phyloP scores from a whole-genome alignment of 805 yeast species.

The Phaffomyces thermotolerans region DNA sequence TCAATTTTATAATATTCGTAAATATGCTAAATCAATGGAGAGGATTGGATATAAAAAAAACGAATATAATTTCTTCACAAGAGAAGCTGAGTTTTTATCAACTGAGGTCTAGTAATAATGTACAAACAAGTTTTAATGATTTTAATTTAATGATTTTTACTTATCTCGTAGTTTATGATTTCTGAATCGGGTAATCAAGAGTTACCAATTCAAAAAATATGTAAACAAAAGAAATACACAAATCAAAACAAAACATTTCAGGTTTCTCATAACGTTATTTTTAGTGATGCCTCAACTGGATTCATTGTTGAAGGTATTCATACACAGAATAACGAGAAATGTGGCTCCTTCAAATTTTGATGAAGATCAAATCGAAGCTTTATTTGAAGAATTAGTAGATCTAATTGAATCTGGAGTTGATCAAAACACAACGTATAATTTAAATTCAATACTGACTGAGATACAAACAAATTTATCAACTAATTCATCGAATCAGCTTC shows the following conservation, averaged over 20 bases:
- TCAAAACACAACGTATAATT: background rate
- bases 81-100: conserved; percentile 29
- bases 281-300: conserved; percentile 1
- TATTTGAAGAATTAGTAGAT: conserved; percentile 15
- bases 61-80: conserved; percentile 34
- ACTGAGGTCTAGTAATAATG: conserved; percentile 1
- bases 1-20: conserved; percentile 64
- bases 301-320: conserved; percentile 8
- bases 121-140: no score
- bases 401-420: conserved; percentile 13
- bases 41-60: conserved; percentile 47
- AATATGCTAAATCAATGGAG: conserved; percentile 46
- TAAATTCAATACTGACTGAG: background rate
- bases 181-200: conserved; percentile 9
- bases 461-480: conserved; percentile 2
- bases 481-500: conserved; percentile 28
- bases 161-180: background rate
- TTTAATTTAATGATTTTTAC: background rate
- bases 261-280: background rate
- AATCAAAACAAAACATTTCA: background rate
- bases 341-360: conserved; percentile 10
- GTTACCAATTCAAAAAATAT: background rate
- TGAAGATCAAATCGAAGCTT: conserved; percentile 8
- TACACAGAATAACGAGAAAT: conserved; percentile 16
- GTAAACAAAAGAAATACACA: background rate